Percentiles rank a stretch among this genome's conserved stretches.
Conservation (phyloP, 2,329 filamentous ascomycete species). For the Trichoderma gracile region DNA sequence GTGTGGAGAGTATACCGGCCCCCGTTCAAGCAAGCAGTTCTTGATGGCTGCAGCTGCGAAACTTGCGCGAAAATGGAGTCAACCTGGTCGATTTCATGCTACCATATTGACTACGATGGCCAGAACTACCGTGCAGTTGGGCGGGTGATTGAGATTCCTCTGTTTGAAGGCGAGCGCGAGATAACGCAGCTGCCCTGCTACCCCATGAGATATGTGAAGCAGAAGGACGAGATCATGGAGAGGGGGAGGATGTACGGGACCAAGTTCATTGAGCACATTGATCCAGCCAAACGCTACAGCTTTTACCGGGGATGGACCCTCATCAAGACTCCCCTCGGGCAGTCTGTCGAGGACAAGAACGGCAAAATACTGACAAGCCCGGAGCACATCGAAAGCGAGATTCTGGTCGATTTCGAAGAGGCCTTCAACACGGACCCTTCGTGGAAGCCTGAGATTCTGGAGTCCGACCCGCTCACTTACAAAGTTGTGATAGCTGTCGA, state of each 20-base stretch:
- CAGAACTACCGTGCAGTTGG: conserved; percentile 3
- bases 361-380: conserved; percentile 14
- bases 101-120: conserved; percentile 26
- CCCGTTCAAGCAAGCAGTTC: background rate
- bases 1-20: conserved; percentile 16
- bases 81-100: conserved; percentile 8
- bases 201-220: conserved; percentile 19
- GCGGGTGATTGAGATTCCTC: background rate
- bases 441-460: conserved; percentile 20
- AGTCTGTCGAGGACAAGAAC: conserved; percentile 1
- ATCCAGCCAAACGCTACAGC: conserved; percentile 8
- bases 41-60: conserved; percentile 14
- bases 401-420: conserved; percentile 26
- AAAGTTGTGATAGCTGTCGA: background rate
- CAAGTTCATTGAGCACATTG: conserved; percentile 16
- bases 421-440: conserved; percentile 22
- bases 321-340: conserved; percentile 10
- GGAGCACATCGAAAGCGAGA: conserved; percentile 25
- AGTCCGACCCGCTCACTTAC: background rate
- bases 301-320: conserved; percentile 24
- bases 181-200: conserved; percentile 19
- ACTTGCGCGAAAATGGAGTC: conserved; percentile 7
- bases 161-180: conserved; percentile 19
- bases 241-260: background rate
- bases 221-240: conserved; percentile 19